Conservation (phyloP, 2,329 filamentous ascomycete species). For the Tolypocladium guangdongense region DNA sequence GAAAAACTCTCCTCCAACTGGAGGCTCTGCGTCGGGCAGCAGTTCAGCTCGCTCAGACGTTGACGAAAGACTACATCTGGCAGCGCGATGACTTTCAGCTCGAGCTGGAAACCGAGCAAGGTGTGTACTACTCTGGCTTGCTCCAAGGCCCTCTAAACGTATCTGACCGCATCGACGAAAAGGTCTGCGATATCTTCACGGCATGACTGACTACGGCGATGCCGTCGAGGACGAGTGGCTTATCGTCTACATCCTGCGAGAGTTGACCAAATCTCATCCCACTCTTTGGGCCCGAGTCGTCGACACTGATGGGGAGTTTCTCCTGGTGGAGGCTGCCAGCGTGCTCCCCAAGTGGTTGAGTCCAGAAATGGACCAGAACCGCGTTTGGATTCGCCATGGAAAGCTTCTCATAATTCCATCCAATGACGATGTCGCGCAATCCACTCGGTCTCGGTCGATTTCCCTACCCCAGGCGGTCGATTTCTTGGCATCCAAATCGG, state of each 20-base stretch:
- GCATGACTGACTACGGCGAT: slow-evolving; percentile 80
- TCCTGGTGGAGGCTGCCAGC: slow-evolving; percentile 87
- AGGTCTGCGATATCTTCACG: slow-evolving; percentile 51
- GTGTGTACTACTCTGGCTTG: slow-evolving; percentile 25
- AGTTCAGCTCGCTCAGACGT: slow-evolving; percentile 45
- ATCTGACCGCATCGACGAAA: not conserved
- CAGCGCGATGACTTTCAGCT: slow-evolving; percentile 76
- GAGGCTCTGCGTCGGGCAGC: slow-evolving; percentile 62
- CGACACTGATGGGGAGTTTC: slow-evolving; percentile 89
- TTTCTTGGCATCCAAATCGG: slow-evolving; percentile 44
- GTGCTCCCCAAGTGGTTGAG: slow-evolving; percentile 82
- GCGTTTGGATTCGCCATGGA: slow-evolving; percentile 79
- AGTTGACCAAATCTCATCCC: slow-evolving; percentile 62
- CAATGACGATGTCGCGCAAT: slow-evolving; percentile 14
- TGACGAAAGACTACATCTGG: slow-evolving; percentile 88
- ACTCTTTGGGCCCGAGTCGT: slow-evolving; percentile 72
- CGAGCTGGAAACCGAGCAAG: slow-evolving; percentile 46
- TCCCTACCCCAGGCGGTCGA: slow-evolving; percentile 52
- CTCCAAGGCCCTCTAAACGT: not conserved
- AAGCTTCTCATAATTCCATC: slow-evolving; percentile 64
- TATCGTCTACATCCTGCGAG: slow-evolving; percentile 77
- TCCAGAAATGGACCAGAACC: slow-evolving; percentile 77
- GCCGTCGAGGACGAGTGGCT: slow-evolving; percentile 97
- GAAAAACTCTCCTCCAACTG: slow-evolving; percentile 53
- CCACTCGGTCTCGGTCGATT: slow-evolving; percentile 32